Conservation (phyloP, 495 filamentous ascomycete genomes). For the Cryomyces minteri region DNA sequence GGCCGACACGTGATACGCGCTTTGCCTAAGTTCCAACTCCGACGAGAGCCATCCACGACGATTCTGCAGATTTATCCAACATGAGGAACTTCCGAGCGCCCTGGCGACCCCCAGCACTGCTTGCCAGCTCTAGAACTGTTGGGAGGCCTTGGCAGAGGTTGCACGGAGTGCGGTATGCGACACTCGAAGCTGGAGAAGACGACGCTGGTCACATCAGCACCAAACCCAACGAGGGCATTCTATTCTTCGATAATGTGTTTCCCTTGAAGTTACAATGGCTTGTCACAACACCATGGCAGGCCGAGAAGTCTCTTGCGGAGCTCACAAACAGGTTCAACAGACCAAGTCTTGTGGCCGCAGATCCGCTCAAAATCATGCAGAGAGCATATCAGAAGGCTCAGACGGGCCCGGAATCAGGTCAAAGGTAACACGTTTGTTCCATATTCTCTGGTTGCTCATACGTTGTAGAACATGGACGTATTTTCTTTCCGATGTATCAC, state of each 20-base stretch:
- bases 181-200: constrained; percentile 26
- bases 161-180: neutral
- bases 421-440: too few species aligned
- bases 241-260: constrained; percentile 90
- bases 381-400: neutral
- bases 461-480: too few species aligned
- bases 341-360: constrained; percentile 32
- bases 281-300: constrained; percentile 37
- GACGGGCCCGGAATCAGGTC: too few species aligned
- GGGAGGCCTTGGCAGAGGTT: too few species aligned
- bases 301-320: constrained; percentile 34
- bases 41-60: too few species aligned
- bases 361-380: constrained; percentile 36
- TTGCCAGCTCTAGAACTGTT: too few species aligned
- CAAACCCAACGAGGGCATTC: constrained; percentile 50
- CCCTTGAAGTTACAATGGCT: constrained; percentile 58
- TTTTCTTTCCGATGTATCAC: too few species aligned
- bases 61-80: too few species aligned
- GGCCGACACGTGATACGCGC: neutral
- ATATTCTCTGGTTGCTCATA: too few species aligned
- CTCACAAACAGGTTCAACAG: constrained; percentile 46
- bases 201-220: constrained; percentile 61
- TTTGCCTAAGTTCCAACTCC: too few species aligned
- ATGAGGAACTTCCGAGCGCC: too few species aligned
- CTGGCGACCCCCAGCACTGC: too few species aligned